Percentiles rank a stretch among this genome's conserved stretches.
Evolutionary conservation across 2,329 filamentous ascomycete genomes (phyloP).

Genomic region (Cryphonectria parasitica): DNA sequence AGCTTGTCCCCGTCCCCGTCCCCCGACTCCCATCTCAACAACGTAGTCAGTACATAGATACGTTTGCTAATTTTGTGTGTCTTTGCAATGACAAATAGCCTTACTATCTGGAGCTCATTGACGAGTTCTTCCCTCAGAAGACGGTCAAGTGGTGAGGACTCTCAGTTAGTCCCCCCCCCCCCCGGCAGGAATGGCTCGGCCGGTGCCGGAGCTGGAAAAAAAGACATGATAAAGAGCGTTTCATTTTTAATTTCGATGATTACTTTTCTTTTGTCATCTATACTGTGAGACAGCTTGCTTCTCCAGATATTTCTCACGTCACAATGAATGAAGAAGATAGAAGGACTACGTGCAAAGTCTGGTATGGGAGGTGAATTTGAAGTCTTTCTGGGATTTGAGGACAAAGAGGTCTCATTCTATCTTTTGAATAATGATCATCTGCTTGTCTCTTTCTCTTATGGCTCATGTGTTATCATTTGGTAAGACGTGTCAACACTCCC

Average conservation of each 20-base stretch:
- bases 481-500: no score
- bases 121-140: constrained; percentile 73
- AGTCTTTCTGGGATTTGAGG: background rate
- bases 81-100: constrained; percentile 46
- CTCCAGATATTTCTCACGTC: background rate
- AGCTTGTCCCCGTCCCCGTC: constrained; percentile 29
- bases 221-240: constrained; percentile 1
- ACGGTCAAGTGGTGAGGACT: constrained; percentile 67
- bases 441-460: no score
- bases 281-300: background rate
- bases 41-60: background rate
- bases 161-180: background rate
- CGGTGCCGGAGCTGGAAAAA: background rate
- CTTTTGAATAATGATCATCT: background rate
- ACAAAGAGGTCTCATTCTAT: background rate
- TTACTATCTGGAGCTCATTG: constrained; percentile 75
- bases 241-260: constrained; percentile 6
- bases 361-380: no score
- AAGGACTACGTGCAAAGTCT: background rate
- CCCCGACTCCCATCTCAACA: background rate
- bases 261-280: background rate
- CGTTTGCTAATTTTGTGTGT: constrained; percentile 1
- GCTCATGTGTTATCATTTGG: no score
- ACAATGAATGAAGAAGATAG: background rate
- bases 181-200: background rate